These are phyloP conservation scores for Lactarius quietus DNA, from an alignment of 768 basidiomycete species.

Conservation along the genomic window DNA sequence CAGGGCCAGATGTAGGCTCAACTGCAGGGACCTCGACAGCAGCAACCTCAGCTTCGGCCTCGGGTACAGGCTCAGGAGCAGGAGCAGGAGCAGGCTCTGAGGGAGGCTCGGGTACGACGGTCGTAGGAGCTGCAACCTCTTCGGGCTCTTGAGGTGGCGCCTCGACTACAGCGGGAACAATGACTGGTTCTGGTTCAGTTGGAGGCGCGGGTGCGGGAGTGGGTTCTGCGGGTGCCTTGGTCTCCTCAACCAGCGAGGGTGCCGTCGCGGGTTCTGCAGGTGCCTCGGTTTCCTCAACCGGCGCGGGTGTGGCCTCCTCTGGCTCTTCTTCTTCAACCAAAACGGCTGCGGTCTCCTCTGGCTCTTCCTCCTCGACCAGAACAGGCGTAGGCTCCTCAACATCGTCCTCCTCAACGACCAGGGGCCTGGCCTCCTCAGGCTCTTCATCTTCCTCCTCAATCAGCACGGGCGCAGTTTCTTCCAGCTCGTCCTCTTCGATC, in stretches of 20 bases:
- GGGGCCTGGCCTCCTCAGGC: not conserved
- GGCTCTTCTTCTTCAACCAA: not conserved
- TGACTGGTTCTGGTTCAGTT: not conserved
- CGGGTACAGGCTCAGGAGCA: not conserved
- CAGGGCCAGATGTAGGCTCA: too few relatives aligned
- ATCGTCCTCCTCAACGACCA: not conserved
- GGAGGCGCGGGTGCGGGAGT: constrained; percentile 2
- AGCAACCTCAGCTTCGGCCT: not conserved
- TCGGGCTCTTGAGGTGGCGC: not conserved
- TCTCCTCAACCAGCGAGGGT: not conserved
- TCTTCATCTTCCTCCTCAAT: not conserved
- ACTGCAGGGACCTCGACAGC: not conserved
- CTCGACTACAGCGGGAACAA: not conserved
- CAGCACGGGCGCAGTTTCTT: not conserved
- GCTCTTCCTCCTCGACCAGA: too few relatives aligned
- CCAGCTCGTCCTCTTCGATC: not conserved
- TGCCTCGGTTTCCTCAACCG: not conserved
- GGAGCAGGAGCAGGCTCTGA: not conserved
- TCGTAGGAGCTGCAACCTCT: not conserved
- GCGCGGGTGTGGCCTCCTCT: not conserved
- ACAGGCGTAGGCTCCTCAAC: too few relatives aligned
- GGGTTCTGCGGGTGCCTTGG: not conserved
- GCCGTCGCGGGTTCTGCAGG: too few relatives aligned
- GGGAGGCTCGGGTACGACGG: not conserved
- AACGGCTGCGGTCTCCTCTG: too few relatives aligned